Evolutionary conservation across 1,139 yeast genomes (phyloP).

Genomic region (Sugiyamaella pinicola): DNA sequence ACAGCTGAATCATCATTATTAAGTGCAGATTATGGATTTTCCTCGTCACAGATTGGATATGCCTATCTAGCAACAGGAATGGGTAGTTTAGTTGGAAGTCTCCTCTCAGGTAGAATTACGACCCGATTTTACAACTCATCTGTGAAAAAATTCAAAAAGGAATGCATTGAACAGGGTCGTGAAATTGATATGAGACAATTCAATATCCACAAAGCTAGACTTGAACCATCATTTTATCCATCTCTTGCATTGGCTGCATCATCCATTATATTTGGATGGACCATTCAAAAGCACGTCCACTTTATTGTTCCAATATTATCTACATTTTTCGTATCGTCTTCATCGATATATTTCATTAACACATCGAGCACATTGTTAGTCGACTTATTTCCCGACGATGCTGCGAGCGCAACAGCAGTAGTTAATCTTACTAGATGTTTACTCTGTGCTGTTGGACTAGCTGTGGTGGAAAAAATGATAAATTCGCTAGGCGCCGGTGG

Average conservation of each 20-base stretch:
- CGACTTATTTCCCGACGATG: conserved; percentile 59
- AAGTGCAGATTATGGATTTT: conserved; percentile 51
- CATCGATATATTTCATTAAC: conserved; percentile 55
- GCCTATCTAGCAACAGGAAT: conserved; percentile 51
- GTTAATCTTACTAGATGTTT: conserved; percentile 64
- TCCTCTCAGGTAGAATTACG: conserved; percentile 41
- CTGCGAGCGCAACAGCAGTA: conserved; percentile 64
- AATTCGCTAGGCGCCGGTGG: conserved; percentile 59
- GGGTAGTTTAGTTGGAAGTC: conserved; percentile 44
- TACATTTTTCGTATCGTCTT: conserved; percentile 53
- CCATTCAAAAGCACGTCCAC: conserved; percentile 52
- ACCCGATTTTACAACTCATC: conserved; percentile 36
- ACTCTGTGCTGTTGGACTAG: conserved; percentile 62
- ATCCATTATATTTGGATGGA: conserved; percentile 69
- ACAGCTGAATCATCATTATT: conserved; percentile 64
- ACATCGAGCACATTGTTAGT: conserved; percentile 58
- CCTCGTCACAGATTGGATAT: conserved; percentile 60
- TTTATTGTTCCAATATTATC: conserved; percentile 60
- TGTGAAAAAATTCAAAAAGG: conserved; percentile 32
- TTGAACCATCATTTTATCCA: conserved; percentile 44
- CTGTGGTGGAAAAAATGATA: conserved; percentile 62
- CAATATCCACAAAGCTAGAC: conserved; percentile 54
- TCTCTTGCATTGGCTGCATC: conserved; percentile 40
- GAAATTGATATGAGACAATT: conserved; percentile 43
- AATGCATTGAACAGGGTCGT: conserved; percentile 46